These are phyloP conservation scores for Gracilaria caudata DNA, from an alignment of 23 red algal species.

Conservation along the genomic window DNA sequence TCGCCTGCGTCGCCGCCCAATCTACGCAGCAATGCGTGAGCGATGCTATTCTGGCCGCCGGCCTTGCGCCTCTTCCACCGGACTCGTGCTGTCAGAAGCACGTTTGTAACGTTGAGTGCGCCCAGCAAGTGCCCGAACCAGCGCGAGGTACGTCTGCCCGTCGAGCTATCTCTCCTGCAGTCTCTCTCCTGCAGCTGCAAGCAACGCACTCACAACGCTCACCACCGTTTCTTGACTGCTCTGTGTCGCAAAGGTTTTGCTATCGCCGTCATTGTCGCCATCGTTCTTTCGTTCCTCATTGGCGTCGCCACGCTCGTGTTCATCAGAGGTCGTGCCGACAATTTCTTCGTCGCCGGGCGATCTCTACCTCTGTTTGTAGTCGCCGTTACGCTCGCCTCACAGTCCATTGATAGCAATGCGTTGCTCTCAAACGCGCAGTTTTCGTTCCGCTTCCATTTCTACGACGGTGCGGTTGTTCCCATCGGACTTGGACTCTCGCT, in stretches of 20 bases:
- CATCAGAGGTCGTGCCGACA: constrained; percentile 1
- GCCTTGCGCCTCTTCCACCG: background rate
- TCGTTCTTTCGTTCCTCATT: constrained; percentile 12
- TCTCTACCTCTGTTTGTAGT: constrained; percentile 3
- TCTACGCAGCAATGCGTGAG: background rate
- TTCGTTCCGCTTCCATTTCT: constrained; percentile 42
- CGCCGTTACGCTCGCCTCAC: constrained; percentile 15
- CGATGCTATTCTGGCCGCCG: background rate
- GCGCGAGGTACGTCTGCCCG: background rate
- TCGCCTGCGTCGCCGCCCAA: background rate
- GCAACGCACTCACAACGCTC: background rate
- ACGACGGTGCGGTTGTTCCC: constrained; percentile 18
- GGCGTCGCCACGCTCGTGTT: constrained; percentile 10
- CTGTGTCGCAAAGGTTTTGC: constrained; percentile 4
- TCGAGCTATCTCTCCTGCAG: background rate
- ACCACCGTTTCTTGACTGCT: background rate
- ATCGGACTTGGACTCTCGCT: constrained; percentile 18
- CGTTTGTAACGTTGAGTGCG: constrained; percentile 1
- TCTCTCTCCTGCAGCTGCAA: background rate
- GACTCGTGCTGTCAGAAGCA: constrained; percentile 32
- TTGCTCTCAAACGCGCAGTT: constrained; percentile 18
- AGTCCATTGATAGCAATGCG: constrained; percentile 33
- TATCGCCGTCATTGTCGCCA: constrained; percentile 24
- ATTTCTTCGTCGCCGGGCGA: constrained; percentile 38
- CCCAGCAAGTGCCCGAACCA: background rate